Evolutionary conservation across 1,284 basidiomycete genomes (phyloP), one percentile per base, ranked within the genome.

Genomic region (Ustilago xerochloae): DNA sequence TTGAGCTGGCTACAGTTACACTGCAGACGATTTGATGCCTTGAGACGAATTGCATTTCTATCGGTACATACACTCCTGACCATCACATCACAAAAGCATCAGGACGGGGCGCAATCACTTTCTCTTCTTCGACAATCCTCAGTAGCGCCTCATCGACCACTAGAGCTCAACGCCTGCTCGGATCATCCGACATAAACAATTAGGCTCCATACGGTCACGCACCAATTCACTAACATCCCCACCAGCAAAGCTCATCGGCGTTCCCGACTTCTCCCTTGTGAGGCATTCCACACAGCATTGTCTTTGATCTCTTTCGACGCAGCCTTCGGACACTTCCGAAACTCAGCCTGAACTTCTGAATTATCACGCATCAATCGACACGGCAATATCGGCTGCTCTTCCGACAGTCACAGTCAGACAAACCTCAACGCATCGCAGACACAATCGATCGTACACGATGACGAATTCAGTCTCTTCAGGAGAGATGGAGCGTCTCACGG

Each of bases 401-500:
- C n/a, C n/a, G n/a, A n/a, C n/a, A n/a, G n/a, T n/a, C n/a, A n/a
- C n/a, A n/a, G n/a, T n/a, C n/a, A 22, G 39, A 22, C 41, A 24
- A 4, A 45, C 41, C 24, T 22, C 10, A 45, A 12, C 41, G 13
- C 13, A 24, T 45, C 41, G 35, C 15, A 6, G 6, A 16, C 15
- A 13, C 18, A 5, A 13, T n/a, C 18, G 13, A 20, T 10, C 22
- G 8, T 8, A 24, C 38, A 38, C n/a, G n/a, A 69, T 74, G 71
- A 49, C 71, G 12, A 41, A 65, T 13, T 62, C 71, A 7, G 43
- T 55, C 45, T 54, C 64, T 8, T 51, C 59, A 39, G 52, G 46
- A 49, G 71, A 74, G 26, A 50, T 69, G 52, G 71, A 67, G 41
- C 62, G 63, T 16, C 63, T 74, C 29, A 66, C 71, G 4, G 65